phyloP scores from a whole-genome alignment of 2,329 filamentous ascomycete genomes.

The Colletotrichum musae region DNA sequence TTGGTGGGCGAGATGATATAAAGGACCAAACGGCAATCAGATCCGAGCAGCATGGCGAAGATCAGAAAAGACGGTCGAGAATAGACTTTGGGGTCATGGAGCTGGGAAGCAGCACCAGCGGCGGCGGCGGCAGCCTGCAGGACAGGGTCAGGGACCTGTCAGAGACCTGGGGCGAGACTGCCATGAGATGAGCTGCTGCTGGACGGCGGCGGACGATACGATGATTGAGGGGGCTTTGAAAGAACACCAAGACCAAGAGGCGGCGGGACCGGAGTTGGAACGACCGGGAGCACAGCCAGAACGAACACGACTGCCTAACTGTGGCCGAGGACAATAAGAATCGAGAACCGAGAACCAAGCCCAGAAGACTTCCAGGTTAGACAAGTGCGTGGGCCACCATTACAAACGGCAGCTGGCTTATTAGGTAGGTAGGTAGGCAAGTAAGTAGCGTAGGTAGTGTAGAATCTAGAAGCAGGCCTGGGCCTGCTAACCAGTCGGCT shows the following conservation, averaged over 20 bases:
- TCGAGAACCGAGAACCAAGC: slow-evolving; percentile 3
- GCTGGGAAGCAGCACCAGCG: slow-evolving; percentile 2
- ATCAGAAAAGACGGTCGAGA: slow-evolving; percentile 30
- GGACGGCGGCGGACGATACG: not conserved
- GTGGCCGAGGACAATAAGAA: slow-evolving; percentile 12
- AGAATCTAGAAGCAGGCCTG: not conserved
- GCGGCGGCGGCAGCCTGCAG: no score
- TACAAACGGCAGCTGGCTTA: not conserved
- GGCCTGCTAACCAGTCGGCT: slow-evolving; percentile 10
- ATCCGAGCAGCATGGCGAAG: slow-evolving; percentile 31
- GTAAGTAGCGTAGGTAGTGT: no score
- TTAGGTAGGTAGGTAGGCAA: not conserved
- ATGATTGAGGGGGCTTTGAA: slow-evolving; percentile 4
- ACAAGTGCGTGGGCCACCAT: not conserved
- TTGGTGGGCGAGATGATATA: slow-evolving; percentile 16
- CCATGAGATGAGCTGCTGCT: no score
- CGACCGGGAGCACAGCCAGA: slow-evolving; percentile 1
- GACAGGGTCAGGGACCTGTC: no score
- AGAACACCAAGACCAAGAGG: not conserved
- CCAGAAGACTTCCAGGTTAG: not conserved
- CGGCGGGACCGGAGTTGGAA: not conserved
- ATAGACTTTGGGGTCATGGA: slow-evolving; percentile 32
- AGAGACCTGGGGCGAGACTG: no score
- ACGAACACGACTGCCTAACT: no score
- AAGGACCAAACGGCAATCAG: slow-evolving; percentile 35